A percentile compares a stretch with the other conserved stretches of the same genome.
phyloP scores from a whole-genome alignment of 495 filamentous ascomycete species.

The Neurospora intermedia region DNA sequence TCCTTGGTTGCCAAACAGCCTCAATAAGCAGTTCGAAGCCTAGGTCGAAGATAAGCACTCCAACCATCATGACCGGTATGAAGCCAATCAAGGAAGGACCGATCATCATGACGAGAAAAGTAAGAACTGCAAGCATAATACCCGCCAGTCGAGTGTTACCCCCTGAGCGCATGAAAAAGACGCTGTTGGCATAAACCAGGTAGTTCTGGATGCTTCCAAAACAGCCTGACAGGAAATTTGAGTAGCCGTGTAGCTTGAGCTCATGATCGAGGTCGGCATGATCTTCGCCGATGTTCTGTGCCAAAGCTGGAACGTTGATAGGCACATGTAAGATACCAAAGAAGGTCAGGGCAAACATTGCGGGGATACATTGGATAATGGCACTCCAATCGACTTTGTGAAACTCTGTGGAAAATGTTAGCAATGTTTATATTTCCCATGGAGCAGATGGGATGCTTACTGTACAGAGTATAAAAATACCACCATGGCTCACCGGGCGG shows the following conservation, averaged over 20 bases:
- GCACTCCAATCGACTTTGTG: conserved; percentile 68
- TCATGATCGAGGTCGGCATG: conserved; percentile 85
- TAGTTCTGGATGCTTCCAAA: conserved; percentile 95
- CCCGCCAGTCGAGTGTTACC: conserved; percentile 80
- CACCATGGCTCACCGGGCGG: conserved; percentile 83
- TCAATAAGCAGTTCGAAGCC: conserved; percentile 85
- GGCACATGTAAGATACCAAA: conserved; percentile 95
- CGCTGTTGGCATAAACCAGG: conserved; percentile 89
- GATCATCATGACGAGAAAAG: conserved; percentile 67
- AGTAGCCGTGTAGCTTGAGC: conserved; percentile 84
- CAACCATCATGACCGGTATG: conserved; percentile 95
- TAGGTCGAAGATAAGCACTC: conserved; percentile 83
- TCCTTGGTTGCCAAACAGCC: conserved; percentile 78
- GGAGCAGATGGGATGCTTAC: conserved; percentile 35
- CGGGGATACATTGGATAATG: conserved; percentile 67
- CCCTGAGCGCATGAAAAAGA: conserved; percentile 88
- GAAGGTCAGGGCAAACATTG: conserved; percentile 96
- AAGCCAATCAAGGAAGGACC: conserved; percentile 84
- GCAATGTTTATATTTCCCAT: conserved; percentile 3
- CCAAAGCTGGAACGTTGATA: conserved; percentile 91
- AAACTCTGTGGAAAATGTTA: conserved; percentile 46
- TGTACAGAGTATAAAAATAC: conserved; percentile 91
- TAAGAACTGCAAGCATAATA: conserved; percentile 71
- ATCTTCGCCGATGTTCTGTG: conserved; percentile 80
- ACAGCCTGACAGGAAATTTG: conserved; percentile 79